Percentiles rank a stretch among this genome's conserved stretches.
These are phyloP conservation scores for Penicillium crystallinum DNA, from an alignment of 495 filamentous ascomycete species.

Conservation along the genomic window DNA sequence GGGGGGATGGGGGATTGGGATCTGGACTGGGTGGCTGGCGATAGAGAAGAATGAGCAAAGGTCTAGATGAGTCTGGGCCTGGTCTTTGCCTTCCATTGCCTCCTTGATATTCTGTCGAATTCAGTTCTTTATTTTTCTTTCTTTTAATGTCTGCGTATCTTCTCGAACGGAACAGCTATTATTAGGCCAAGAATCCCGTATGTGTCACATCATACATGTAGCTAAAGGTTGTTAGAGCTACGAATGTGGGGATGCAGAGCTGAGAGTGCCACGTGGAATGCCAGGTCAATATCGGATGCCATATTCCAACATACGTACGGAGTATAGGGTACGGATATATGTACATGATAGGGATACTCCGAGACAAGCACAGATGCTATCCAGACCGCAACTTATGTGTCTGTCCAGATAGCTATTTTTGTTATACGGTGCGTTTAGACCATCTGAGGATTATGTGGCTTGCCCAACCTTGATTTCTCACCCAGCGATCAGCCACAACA, in stretches of 20 bases:
- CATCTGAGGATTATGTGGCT: background rate
- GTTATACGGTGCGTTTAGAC: background rate
- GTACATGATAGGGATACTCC: too few relatives aligned
- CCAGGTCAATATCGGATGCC: background rate
- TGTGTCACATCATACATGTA: background rate
- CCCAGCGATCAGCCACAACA: background rate
- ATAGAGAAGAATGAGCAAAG: background rate
- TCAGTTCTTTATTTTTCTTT: too few relatives aligned
- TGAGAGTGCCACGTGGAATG: constrained; percentile 4
- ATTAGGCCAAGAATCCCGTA: background rate
- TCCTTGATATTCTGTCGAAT: background rate
- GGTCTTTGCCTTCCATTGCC: background rate
- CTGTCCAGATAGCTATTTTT: background rate
- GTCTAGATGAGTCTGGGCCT: background rate
- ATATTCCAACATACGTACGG: background rate
- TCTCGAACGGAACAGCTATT: background rate
- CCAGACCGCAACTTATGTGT: background rate
- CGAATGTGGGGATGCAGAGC: background rate
- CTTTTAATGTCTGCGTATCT: too few relatives aligned
- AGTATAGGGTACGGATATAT: too few relatives aligned
- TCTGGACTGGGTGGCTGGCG: background rate
- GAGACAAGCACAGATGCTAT: background rate
- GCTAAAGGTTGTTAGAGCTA: background rate
- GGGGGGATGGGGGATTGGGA: background rate
- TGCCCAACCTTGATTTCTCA: background rate